Base-by-base conservation (phyloP, 768 basidiomycete species). In the Suillus americanus region DNA sequence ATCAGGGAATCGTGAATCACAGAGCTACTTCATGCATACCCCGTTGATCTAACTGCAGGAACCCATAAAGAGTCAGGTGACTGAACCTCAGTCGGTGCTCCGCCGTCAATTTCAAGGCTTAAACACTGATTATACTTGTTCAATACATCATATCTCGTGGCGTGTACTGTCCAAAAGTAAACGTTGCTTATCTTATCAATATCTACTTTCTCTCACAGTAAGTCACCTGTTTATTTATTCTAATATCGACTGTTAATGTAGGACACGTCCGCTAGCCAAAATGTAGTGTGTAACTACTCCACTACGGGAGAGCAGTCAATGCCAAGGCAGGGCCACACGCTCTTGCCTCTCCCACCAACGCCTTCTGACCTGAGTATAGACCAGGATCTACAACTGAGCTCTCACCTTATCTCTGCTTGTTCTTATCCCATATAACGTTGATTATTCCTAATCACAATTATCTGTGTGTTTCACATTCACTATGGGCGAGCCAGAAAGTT, bases 311-410 rank as follows among this genome's bases (percentile, higher is more conserved):
- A 57, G 56, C 6, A 23, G 25, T 59, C 18, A 59, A 20, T 20
- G 35, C 40, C 57, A 66, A 35, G 28, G 66, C 43, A 37, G 38
- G 65, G 41, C 64, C 30, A 0, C 71, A 66, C n/a, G 20, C 23
- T 55, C 64, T 68, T 23, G 10, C 46, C 28, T 2, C 69, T 76
- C 78, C 3, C 81, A 86, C 73, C 72, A 76, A 65, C 76, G 82
- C 33, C 74, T 82, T 55, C 76, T 78, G 45, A 83, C 48, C 79
- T 87, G 20, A 85, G 85, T 85, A 86, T 69, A 81, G 79, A 67
- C 78, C 80, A 56, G 83, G 85, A 65, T 86, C 85, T 70, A 74
- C 80, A 23, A 77, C 84, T 37, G 83, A 85, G 69, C 85, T 59
- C 28, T 30, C 57, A 59, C 57, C 57, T 59, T 59, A 59, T 59